Evolutionary conservation across 352 stramenopile genomes (phyloP).

Genomic region (Paralagenidium karlingii): DNA sequence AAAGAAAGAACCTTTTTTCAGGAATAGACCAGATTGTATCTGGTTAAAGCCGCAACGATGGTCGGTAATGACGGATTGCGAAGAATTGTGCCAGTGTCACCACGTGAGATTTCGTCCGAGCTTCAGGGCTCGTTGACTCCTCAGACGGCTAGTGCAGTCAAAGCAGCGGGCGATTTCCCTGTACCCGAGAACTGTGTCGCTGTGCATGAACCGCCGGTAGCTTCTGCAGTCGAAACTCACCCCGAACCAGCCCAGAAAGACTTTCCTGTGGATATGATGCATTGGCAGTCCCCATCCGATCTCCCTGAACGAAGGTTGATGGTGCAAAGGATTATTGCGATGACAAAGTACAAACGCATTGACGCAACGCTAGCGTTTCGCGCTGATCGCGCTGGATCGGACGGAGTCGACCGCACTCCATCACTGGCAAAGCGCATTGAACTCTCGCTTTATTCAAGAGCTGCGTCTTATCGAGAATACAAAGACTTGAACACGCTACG

Average conservation of each 20-base stretch:
- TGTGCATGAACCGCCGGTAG: background rate
- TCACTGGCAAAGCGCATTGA: conserved; percentile 80
- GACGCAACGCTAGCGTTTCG: conserved; percentile 3
- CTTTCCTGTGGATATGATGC: conserved; percentile 62
- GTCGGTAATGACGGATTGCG: no score
- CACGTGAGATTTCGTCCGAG: conserved; percentile 61
- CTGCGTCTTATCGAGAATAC: conserved; percentile 76
- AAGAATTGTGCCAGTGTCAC: no score
- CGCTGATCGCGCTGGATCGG: conserved; percentile 4
- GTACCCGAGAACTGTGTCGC: conserved; percentile 8
- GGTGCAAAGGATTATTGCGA: conserved; percentile 81
- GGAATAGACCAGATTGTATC: no score
- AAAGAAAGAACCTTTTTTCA: no score
- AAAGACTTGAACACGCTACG: conserved; percentile 74
- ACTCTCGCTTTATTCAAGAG: conserved; percentile 71
- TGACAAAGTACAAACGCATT: conserved; percentile 59
- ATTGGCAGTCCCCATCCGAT: conserved; percentile 77
- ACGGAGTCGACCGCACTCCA: conserved; percentile 45
- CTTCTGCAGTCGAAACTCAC: background rate
- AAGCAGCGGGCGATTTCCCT: conserved; percentile 18
- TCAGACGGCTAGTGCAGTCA: conserved; percentile 35
- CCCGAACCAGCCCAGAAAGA: conserved; percentile 11
- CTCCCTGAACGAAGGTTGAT: conserved; percentile 66
- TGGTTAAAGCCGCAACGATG: no score
- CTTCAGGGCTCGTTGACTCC: conserved; percentile 52